A percentile compares a stretch with the other conserved stretches of the same genome.
Conservation (phyloP, 768 basidiomycete species). For the Glaciozyma antarctica region DNA sequence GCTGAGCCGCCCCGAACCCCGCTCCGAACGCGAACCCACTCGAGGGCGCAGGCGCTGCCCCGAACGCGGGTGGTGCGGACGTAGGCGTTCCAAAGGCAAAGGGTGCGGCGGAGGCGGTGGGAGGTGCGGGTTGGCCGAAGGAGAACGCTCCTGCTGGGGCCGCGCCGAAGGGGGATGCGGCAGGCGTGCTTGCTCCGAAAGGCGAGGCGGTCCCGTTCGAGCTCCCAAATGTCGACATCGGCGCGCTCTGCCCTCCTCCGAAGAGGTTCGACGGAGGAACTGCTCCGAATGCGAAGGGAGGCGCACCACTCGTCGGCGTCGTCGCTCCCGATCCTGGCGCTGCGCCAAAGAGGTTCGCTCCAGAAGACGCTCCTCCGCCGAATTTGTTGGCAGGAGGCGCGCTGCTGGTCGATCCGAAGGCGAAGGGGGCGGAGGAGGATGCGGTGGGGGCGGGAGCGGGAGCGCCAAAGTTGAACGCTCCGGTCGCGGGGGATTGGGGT, state of each 20-base stretch:
- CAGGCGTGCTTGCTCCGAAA: background rate
- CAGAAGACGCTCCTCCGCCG: too few species aligned
- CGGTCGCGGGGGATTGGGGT: background rate
- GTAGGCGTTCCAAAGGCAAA: constrained; percentile 13
- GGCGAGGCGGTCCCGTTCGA: background rate
- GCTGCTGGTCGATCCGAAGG: constrained; percentile 5
- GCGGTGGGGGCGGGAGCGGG: background rate
- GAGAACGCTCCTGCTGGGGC: background rate
- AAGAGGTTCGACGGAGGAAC: background rate
- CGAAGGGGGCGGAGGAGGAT: background rate
- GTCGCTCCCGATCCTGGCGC: too few species aligned
- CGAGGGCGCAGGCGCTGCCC: background rate
- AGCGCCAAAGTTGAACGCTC: background rate
- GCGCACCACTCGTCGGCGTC: too few species aligned
- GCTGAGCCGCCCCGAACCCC: background rate
- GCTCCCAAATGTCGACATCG: background rate
- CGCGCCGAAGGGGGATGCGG: background rate
- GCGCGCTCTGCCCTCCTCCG: background rate
- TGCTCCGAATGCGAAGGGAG: constrained; percentile 10
- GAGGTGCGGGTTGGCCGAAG: background rate
- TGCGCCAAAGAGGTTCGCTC: too few species aligned
- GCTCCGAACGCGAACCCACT: constrained; percentile 5
- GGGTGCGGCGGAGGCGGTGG: background rate
- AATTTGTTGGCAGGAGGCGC: too few species aligned
- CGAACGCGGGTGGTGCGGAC: background rate